Percentiles rank a stretch among this genome's conserved stretches.
Evolutionary conservation across 208 protist genomes (phyloP).

Genomic region (Wallacemonas sp.): DNA sequence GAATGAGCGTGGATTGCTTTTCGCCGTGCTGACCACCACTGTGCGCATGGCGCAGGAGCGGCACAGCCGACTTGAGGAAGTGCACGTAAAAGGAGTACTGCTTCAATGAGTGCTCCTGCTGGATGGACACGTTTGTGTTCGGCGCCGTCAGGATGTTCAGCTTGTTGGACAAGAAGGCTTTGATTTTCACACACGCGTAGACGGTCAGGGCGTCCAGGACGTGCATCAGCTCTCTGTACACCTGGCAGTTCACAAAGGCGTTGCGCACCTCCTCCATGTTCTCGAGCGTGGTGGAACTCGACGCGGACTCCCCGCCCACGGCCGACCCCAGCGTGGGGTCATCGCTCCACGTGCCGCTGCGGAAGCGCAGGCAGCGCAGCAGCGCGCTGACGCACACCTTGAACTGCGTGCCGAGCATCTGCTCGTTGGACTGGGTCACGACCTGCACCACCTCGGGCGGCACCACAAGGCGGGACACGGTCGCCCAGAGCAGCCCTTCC

Average conservation of each 20-base stretch:
- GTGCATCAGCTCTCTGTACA: conserved; percentile 61
- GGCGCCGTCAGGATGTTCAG: conserved; percentile 52
- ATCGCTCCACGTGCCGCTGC: conserved; percentile 38
- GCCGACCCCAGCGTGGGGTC: neutral
- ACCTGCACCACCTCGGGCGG: conserved; percentile 82
- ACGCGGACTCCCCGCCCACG: neutral
- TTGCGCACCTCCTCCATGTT: conserved; percentile 37
- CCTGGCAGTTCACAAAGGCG: conserved; percentile 42
- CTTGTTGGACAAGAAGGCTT: conserved; percentile 70
- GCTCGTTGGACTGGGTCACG: conserved; percentile 66
- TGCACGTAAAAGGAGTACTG: conserved; percentile 69
- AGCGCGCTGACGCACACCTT: conserved; percentile 52
- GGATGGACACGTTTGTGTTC: conserved; percentile 87
- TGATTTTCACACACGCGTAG: conserved; percentile 78
- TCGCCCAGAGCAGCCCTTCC: conserved; percentile 59
- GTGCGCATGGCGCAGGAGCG: conserved; percentile 53
- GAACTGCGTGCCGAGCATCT: conserved; percentile 76
- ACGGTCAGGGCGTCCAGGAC: conserved; percentile 73
- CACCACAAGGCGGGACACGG: conserved; percentile 61
- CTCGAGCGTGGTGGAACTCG: neutral
- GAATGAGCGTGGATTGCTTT: conserved; percentile 34
- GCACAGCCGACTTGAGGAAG: conserved; percentile 58
- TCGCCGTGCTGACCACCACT: conserved; percentile 24
- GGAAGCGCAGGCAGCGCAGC: conserved; percentile 63
- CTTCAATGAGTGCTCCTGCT: conserved; percentile 79